Base-by-base conservation (phyloP, 805 yeast genomes). In the Grigorovia jiainica region DNA sequence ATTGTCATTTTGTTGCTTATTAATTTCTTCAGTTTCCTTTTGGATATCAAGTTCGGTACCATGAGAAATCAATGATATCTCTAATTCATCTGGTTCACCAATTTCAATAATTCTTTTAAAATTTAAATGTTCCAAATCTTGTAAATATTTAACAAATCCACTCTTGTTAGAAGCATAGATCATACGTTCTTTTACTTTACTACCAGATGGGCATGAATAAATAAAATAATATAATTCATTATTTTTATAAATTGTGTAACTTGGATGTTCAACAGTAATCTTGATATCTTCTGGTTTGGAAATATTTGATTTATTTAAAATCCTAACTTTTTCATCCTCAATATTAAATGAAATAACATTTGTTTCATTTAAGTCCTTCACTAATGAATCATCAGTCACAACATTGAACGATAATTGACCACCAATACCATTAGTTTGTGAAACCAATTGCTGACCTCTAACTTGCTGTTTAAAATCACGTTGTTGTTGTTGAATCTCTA, bases 141-240 rank as follows among this genome's bases (percentile, higher is more conserved):
- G 67, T 55, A 83, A 64, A 44, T 72, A 68, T 36, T 67, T 69
- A 27, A 78, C 61, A 42, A 82, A 70, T 7, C 81, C 82, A 40
- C 69, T 71, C 55, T 79, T 82, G 47, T 81, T 82, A 3, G 95
- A 75, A 1, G 98, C 97, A 55, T 87, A 87, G 39, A 87, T 60
- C 97, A 90, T 90, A 53, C 97, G 74, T 40, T 87, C 92, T 60
- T 81, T 83, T 33, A 92, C 92, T 62, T 79, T 80, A 34, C 95
- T 81, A 1, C 89, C 87, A 0, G 94, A 78, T 3, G 98, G 97
- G 61, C 96, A 89, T 7, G 90, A 72, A 58, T 86, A 86, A 25
- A 89, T 75, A 59, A 90, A 87, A 27, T 75, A 75, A 31, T 54
- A 51, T 36, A 67, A 60, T 2, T 57, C 63, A 2, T 64, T 63